A percentile compares a stretch with the other conserved stretches of the same genome.
Conservation (phyloP, 495 filamentous ascomycete species). For the Hypoxylon trugodes region DNA sequence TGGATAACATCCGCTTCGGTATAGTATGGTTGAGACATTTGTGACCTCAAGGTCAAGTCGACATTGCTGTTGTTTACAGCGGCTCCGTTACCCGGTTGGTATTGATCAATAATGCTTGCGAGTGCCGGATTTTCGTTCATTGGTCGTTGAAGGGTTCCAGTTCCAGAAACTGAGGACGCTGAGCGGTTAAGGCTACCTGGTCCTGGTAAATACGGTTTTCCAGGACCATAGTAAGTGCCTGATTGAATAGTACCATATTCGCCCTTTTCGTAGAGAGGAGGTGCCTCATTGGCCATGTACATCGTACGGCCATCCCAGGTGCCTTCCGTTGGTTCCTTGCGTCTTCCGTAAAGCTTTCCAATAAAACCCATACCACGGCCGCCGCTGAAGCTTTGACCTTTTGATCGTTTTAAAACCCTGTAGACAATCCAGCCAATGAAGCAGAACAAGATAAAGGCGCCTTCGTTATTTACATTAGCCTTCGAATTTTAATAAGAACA, state of each 20-base stretch:
- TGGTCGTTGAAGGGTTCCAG: constrained; percentile 20
- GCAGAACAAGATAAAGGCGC: constrained; percentile 52
- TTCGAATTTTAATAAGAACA: background rate
- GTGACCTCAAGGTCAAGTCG: constrained; percentile 40
- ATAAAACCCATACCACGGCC: constrained; percentile 23
- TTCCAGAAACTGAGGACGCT: constrained; percentile 12
- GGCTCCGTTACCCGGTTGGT: constrained; percentile 7
- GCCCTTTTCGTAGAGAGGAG: constrained; percentile 51
- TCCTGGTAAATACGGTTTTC: constrained; percentile 32
- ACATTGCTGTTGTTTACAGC: constrained; percentile 18
- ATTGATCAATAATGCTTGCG: constrained; percentile 13
- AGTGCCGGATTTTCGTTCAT: constrained; percentile 9
- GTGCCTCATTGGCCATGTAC: constrained; percentile 33
- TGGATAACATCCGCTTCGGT: constrained; percentile 50
- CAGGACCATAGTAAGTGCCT: constrained; percentile 42
- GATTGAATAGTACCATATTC: constrained; percentile 30
- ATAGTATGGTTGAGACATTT: constrained; percentile 46
- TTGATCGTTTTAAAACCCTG: constrained; percentile 48
- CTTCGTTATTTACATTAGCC: constrained; percentile 35
- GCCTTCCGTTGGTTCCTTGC: constrained; percentile 1
- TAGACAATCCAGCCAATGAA: constrained; percentile 52
- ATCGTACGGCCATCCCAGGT: constrained; percentile 15
- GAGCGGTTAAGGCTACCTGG: constrained; percentile 17
- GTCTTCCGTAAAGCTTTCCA: constrained; percentile 12
- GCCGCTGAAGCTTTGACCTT: constrained; percentile 7